Base-by-base conservation (phyloP, 306 rosid genomes). In the Lathyrus aphaca region DNA sequence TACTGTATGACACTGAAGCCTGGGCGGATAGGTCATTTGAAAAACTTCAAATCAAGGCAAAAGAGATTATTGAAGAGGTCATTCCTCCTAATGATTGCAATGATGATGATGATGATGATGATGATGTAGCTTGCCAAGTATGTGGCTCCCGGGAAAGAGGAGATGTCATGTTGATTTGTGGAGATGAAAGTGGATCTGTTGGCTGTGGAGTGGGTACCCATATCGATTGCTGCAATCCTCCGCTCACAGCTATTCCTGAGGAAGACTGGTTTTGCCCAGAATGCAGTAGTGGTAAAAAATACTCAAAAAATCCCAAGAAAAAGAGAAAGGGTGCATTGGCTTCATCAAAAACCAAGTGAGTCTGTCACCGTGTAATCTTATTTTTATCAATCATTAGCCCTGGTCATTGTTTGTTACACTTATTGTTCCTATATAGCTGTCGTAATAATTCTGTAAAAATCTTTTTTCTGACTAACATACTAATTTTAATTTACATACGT, bases 191-290 rank as follows among this genome's bases (percentile, higher is more conserved):
- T 67, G 96, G 95, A 53, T 81, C 92, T 1, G 54, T 66, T 18
- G 99, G 99, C 29, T 94, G 99, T 81, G 95, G 97, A 23, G 30
- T 73, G 40, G 99, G 96, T 29, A 75, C 83, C 48, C 99, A 94
- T 61, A 87, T 86, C 11, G 91, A 91, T 73, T 94, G 99, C 82
- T 94, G 96, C 61, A 79, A 79, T 78, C 99, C 99, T 74, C 95
- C 99, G 13, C 84, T 91, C 10, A 18, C 78, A 53, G 67, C 57
- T 48, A 53, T 94, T 69, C 99, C 97, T 3, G 87, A 82, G 73
- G 96, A 76, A 56, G 97, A 91, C 71, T 94, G 99, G 99, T 87
- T 91, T 75, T 88, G 97, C 78, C 70, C 87, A 6, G 51, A 87
- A 43, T 94, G 99, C 74, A 77, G 64, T 63, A 19, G 16, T 29